Base-by-base conservation (phyloP, 371 early-diverging fungal species). In the Mortierella sp. region DNA sequence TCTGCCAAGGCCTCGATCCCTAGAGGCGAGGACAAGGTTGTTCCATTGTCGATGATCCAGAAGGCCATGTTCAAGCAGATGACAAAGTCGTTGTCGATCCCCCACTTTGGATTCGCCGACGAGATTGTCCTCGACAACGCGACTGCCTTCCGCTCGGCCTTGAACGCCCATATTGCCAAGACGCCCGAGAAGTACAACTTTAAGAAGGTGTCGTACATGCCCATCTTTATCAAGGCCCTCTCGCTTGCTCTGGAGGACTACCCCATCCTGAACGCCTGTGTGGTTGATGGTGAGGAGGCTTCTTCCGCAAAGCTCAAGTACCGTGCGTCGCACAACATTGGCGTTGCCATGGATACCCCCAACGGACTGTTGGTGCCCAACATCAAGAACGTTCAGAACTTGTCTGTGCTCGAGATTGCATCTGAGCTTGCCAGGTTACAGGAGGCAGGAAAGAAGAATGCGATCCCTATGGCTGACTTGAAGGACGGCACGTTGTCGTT, bases 331-430 rank as follows among this genome's bases (percentile, higher is more conserved):
- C 99, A 98, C 85, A 98, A 99, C 86, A 96, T 99, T 81, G 97
- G 98, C 74, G 88, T 99, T 56, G 99, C 99, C 35, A 97, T 99
- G 97, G 99, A 99, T 83, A 97, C 99, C 12, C 97, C 98, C 12
- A 91, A 93, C 55, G 99, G 99, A 4, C 89, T 99, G 58, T 80
- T 99, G 46, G 99, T 99, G 1, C 99, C 99, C 35, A 97, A 96
- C 83, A 94, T 99, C 83, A 98, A 98, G 91, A 89, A 96, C 77
- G 97, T 97, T 1, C 95, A 99, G 81, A 77, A 89, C 70, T 95
- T 96, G 88, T 94, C 97, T n/a, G 94, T 99, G 38, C 89, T 98
- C 72, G 97, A 98, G 48, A 95, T 99, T 80, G 97, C 98, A 3
- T 88, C 88, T 2, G 98, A 99, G 79, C 89, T 99, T 71, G 92